Evolutionary conservation across 2,329 filamentous ascomycete genomes (phyloP), one percentile per base, ranked within the genome.

Genomic region (Neopestalotiopsis sp.): DNA sequence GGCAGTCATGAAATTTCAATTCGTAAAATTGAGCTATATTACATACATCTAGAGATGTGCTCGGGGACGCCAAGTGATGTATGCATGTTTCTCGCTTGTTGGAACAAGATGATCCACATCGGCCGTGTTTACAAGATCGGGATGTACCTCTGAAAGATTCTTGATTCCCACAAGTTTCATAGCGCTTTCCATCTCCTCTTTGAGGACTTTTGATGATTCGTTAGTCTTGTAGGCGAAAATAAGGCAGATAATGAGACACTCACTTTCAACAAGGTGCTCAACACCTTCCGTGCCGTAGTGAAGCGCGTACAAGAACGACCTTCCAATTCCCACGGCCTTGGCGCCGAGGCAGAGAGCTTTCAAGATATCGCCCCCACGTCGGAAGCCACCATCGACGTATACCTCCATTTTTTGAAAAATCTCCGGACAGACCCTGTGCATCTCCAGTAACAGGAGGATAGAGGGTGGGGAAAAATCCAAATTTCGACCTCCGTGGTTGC

Each of bases 161-260:
- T 88, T 91, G 40, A 92, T 83, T 1, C 90, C 90, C 68, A 90
- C 86, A 76, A 91, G 84, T 30, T 86, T 85, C 90, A 92, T 92
- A 1, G 89, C 88, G 1, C 87, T 90, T 72, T 90, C 86, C 4
- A 92, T 77, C 75, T 92, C 90, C 69, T 92, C 90, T 66, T 82
- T 82, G 17, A 89, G 71, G 28, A 86, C 84, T 52, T 34, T 45
- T 49, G 42, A 42, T 6, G 34, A 24, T 5, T 60, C 38, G 75
- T 52, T 74, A 69, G 68, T 60, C 24, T 30, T 38, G 14, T 3
- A 13, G 14, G 9, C 3, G 20, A 9, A 13, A 12, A 28, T 4
- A 13, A 6, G 14, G 9, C 14, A 30, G 65, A 40, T 38, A 30
- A 60, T 60, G 9, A 61, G 32, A 14, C n/a, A 82, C 84, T 82